Percentiles rank a stretch among this genome's conserved stretches.
Conservation (phyloP, 805 yeast genomes). For the Lachancea quebecensis region DNA sequence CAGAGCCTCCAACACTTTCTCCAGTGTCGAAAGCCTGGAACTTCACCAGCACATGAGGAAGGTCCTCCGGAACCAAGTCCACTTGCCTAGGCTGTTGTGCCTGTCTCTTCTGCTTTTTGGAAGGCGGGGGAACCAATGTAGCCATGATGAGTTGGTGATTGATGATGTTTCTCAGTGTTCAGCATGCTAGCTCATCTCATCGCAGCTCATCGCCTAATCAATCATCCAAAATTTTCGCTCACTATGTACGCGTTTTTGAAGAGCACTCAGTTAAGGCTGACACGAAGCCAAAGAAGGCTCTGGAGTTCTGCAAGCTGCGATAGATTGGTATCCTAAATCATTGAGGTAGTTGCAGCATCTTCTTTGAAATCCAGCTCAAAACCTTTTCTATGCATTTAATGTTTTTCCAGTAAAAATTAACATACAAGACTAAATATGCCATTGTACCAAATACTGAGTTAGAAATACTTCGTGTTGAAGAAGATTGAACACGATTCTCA, state of each 20-base stretch:
- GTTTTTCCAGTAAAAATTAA: too few species aligned
- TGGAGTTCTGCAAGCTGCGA: too few species aligned
- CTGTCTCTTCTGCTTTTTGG: constrained; percentile 76
- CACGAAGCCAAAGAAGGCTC: too few species aligned
- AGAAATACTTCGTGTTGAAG: too few species aligned
- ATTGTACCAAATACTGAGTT: too few species aligned
- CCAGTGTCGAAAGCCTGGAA: constrained; percentile 94
- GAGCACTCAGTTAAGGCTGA: neutral
- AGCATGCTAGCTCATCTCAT: constrained; percentile 3
- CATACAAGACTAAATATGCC: too few species aligned
- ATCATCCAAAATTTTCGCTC: constrained; percentile 4
- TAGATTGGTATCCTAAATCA: too few species aligned
- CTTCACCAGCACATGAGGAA: constrained; percentile 81
- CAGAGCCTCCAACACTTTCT: constrained; percentile 71
- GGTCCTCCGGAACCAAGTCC: constrained; percentile 62
- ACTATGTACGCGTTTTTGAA: neutral
- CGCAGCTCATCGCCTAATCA: constrained; percentile 8
- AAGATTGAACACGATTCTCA: too few species aligned
- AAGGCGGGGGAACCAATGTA: constrained; percentile 87
- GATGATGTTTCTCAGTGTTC: neutral
- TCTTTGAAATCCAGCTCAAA: too few species aligned
- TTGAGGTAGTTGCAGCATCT: too few species aligned
- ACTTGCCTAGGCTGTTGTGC: constrained; percentile 79
- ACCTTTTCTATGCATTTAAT: too few species aligned
- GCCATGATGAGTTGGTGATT: constrained; percentile 50